These are phyloP conservation scores for Dactylonectria estremocensis DNA, from an alignment of 2,329 filamentous ascomycete species.

Conservation along the genomic window DNA sequence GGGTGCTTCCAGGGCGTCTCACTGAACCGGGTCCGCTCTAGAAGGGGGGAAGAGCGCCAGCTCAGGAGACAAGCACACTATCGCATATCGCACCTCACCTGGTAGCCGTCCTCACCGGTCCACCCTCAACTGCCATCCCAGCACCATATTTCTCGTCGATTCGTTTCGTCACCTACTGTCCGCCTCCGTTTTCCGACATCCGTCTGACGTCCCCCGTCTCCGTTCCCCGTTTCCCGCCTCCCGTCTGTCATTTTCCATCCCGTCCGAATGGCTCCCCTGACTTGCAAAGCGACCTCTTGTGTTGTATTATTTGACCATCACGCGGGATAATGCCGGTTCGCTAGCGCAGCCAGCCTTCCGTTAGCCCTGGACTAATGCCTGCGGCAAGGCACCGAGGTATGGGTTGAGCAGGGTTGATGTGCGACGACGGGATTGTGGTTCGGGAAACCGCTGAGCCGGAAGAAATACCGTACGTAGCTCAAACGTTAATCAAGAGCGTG, in stretches of 20 bases:
- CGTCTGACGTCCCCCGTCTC: neutral
- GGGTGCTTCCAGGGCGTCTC: neutral
- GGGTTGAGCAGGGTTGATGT: conserved; percentile 11
- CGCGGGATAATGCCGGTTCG: conserved; percentile 18
- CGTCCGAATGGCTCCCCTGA: neutral
- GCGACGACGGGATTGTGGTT: conserved; percentile 5
- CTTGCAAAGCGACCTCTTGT: neutral
- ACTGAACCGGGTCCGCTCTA: neutral
- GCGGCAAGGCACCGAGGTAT: conserved; percentile 16
- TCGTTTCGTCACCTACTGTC: neutral
- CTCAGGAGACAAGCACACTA: neutral
- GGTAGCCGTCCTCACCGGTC: neutral
- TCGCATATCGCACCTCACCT: neutral
- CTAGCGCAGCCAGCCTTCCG: conserved; percentile 18
- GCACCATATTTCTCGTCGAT: neutral
- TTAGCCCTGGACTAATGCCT: conserved; percentile 20
- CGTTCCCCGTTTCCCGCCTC: neutral
- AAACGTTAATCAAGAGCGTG: neutral
- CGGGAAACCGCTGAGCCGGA: conserved; percentile 3
- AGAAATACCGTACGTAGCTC: neutral
- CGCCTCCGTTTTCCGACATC: neutral
- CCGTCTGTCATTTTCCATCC: neutral
- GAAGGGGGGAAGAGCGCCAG: neutral
- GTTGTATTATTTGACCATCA: conserved; percentile 10
- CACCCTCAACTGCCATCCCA: neutral